Base-by-base conservation (phyloP, 2,329 filamentous ascomycete genomes). In the Aciculosporium take region DNA sequence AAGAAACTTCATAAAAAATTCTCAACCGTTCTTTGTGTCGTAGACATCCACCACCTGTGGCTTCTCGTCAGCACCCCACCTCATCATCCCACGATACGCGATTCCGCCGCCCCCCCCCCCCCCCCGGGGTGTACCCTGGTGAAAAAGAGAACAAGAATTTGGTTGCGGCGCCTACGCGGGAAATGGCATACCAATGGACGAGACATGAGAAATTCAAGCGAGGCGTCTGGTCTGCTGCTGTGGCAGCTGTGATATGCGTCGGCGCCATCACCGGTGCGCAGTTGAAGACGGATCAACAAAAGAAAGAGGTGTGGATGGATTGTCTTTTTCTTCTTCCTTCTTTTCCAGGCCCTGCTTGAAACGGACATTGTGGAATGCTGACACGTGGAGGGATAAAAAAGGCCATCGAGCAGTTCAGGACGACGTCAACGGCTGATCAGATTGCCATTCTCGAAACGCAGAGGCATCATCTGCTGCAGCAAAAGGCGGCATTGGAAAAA, bases 231-330 rank as follows among this genome's bases (percentile, higher is more conserved):
- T 68, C 68, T n/a, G 59, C 54, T 27, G 67, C 65, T 27, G 62
- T 69, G 46, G 64, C 61, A 3, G 66, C 66, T 45, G 61, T 69
- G 43, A 61, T 68, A 45, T 57, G 64, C 44, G 65, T 68, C 25
- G 67, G 68, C 44, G 54, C 64, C 34, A 58, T 67, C 36, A 70
- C 69, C 42, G 69, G 69, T 39, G 69, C 68, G 6, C 64, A 65
- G 35, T 51, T 72, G 35, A 71, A 71, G 55, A 61, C 62, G 37
- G 64, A 69, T 45, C 58, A 63, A 44, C 66, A 72, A 46, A 68
- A 62, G 49, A 55, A 60, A 46, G 54, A 66, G 50, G 67, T 69
- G 15, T 7, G 38, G n/a, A n/a, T n/a, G n/a, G n/a, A n/a, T n/a
- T n/a, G n/a, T n/a, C n/a, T n/a, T n/a, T 34, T 17, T n/a, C 23